These are phyloP conservation scores for Phytophthora litchii DNA, from an alignment of 352 stramenopile species.

Conservation along the genomic window DNA sequence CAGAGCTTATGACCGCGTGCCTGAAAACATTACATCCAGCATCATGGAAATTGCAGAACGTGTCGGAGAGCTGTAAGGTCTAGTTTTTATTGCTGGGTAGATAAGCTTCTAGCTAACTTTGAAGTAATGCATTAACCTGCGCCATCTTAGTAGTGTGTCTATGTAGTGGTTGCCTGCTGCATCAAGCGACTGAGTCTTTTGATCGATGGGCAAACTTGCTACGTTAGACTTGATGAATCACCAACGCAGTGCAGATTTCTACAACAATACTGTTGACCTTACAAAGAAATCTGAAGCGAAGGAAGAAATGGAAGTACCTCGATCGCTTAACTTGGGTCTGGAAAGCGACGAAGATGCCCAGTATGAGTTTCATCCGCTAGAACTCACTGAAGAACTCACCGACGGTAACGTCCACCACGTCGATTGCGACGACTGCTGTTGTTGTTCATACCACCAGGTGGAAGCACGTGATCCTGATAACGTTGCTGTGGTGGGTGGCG, in stretches of 20 bases:
- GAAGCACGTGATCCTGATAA: constrained; percentile 38
- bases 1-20: constrained; percentile 73
- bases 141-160: neutral
- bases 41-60: constrained; percentile 70
- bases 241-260: constrained; percentile 1
- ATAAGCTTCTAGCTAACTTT: neutral
- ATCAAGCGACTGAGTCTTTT: neutral
- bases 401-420: constrained; percentile 39
- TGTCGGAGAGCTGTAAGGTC: constrained; percentile 45
- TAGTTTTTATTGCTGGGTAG: neutral
- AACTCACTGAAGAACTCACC: constrained; percentile 17
- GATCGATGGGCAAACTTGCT: neutral
- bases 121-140: neutral
- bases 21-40: constrained; percentile 68
- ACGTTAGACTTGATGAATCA: neutral
- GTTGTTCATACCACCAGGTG: constrained; percentile 26
- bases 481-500: constrained; percentile 25
- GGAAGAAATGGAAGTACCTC: constrained; percentile 11
- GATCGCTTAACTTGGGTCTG: neutral
- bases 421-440: constrained; percentile 33
- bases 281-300: constrained; percentile 4
- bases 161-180: constrained; percentile 4
- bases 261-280: neutral
- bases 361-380: neutral
- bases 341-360: constrained; percentile 1